A percentile compares a stretch with the other conserved stretches of the same genome.
Evolutionary conservation across 495 filamentous ascomycete genomes (phyloP).

Genomic region (Filosporella fistucella): DNA sequence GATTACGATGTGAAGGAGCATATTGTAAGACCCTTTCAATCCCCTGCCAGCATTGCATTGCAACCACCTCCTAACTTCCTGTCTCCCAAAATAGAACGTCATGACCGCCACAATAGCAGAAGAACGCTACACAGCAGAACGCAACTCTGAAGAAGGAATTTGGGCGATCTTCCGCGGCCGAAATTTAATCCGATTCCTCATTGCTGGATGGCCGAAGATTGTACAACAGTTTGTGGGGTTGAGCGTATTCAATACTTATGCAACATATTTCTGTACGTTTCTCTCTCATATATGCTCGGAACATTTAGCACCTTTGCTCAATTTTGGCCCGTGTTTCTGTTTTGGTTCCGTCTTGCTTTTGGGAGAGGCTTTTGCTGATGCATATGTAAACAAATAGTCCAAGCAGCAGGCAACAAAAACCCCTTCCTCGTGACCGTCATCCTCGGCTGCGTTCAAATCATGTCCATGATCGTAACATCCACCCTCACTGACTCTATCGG

Average conservation of each 20-base stretch:
- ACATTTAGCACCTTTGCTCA: too few species aligned
- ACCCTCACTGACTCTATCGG: conserved; percentile 32
- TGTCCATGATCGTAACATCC: conserved; percentile 32
- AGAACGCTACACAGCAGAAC: conserved; percentile 29
- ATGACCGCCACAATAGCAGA: conserved; percentile 23
- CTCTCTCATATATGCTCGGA: neutral
- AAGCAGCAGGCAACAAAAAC: conserved; percentile 35
- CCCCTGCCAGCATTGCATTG: neutral
- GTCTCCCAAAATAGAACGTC: conserved; percentile 24
- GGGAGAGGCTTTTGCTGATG: neutral
- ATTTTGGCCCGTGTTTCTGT: too few species aligned
- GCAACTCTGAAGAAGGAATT: conserved; percentile 25
- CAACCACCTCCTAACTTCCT: neutral
- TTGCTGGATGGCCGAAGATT: conserved; percentile 38
- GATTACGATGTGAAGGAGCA: conserved; percentile 28
- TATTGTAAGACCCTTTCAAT: conserved; percentile 22
- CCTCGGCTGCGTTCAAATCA: conserved; percentile 34
- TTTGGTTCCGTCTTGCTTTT: too few species aligned
- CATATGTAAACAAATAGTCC: conserved; percentile 22
- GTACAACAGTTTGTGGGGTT: conserved; percentile 39
- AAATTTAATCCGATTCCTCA: conserved; percentile 35
- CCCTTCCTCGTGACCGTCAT: conserved; percentile 39
- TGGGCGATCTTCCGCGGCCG: conserved; percentile 35
- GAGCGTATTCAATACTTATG: conserved; percentile 36
- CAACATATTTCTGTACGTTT: conserved; percentile 37